Percentiles rank a stretch among this genome's conserved stretches.
Conservation (phyloP, 768 basidiomycete genomes). For the Tricholoma terreum region DNA sequence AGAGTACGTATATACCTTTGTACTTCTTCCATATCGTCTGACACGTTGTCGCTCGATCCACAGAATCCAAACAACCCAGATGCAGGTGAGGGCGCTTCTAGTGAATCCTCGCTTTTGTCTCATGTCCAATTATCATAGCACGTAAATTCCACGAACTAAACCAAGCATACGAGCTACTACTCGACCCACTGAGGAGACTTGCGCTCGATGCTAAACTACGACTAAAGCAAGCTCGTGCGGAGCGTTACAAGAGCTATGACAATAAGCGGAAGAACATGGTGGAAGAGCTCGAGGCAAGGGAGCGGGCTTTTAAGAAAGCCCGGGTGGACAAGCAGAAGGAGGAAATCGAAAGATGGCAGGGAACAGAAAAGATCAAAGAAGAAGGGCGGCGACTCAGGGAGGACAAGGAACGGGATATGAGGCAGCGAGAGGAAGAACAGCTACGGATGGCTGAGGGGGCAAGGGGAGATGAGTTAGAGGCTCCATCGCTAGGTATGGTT, state of each 20-base stretch:
- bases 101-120: background rate
- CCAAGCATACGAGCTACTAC: slow-evolving; percentile 76
- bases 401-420: slow-evolving; percentile 56
- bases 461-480: slow-evolving; percentile 47
- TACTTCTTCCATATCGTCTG: background rate
- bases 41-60: background rate
- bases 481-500: slow-evolving; percentile 53
- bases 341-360: slow-evolving; percentile 49
- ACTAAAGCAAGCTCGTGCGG: slow-evolving; percentile 61
- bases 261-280: slow-evolving; percentile 71
- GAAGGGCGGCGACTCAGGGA: slow-evolving; percentile 67
- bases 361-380: slow-evolving; percentile 73
- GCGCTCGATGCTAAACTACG: slow-evolving; percentile 78
- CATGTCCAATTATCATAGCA: slow-evolving; percentile 35
- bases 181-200: slow-evolving; percentile 75
- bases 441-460: slow-evolving; percentile 29
- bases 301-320: slow-evolving; percentile 75
- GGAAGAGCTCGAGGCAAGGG: slow-evolving; percentile 77
- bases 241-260: slow-evolving; percentile 69
- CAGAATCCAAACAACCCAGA: slow-evolving; percentile 76
- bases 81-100: slow-evolving; percentile 50
- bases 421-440: slow-evolving; percentile 42
- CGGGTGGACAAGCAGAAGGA: slow-evolving; percentile 61
- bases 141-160: slow-evolving; percentile 84
- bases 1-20: slow-evolving; percentile 48